These are phyloP conservation scores for Monosporascus sp. DNA, from an alignment of 2,329 filamentous ascomycete species.

Conservation along the genomic window DNA sequence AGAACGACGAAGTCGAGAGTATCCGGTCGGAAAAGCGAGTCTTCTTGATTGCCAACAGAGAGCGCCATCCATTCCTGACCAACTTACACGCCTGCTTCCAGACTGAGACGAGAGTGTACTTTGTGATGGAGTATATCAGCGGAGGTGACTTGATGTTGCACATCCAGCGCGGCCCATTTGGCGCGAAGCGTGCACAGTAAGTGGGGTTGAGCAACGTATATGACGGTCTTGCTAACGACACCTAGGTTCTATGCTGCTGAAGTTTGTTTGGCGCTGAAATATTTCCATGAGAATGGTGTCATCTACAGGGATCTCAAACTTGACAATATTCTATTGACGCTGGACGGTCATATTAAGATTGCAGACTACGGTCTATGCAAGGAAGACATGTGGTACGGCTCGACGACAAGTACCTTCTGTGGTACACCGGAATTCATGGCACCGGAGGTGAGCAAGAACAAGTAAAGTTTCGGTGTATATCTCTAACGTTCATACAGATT, in stretches of 20 bases:
- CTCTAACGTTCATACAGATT: slow-evolving; percentile 56
- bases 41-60: slow-evolving; percentile 94
- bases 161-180: slow-evolving; percentile 95
- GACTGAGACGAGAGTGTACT: slow-evolving; percentile 96
- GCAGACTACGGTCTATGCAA: slow-evolving; percentile 98
- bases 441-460: slow-evolving; percentile 64
- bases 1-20: slow-evolving; percentile 98
- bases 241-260: slow-evolving; percentile 90
- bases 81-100: slow-evolving; percentile 98
- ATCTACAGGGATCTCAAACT: slow-evolving; percentile 98
- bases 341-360: slow-evolving; percentile 98
- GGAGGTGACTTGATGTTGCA: slow-evolving; percentile 98
- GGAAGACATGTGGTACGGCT: slow-evolving; percentile 99
- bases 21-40: slow-evolving; percentile 97
- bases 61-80: slow-evolving; percentile 90
- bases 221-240: slow-evolving; percentile 7
- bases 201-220: slow-evolving; percentile 29
- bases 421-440: slow-evolving; percentile 99
- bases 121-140: slow-evolving; percentile 99
- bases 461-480: not conserved
- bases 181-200: slow-evolving; percentile 90
- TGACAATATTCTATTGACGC: slow-evolving; percentile 82
- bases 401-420: slow-evolving; percentile 95
- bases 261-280: slow-evolving; percentile 94
- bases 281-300: slow-evolving; percentile 98